Conservation (phyloP, 2,329 filamentous ascomycete species). For the Fusarium drepaniforme region DNA sequence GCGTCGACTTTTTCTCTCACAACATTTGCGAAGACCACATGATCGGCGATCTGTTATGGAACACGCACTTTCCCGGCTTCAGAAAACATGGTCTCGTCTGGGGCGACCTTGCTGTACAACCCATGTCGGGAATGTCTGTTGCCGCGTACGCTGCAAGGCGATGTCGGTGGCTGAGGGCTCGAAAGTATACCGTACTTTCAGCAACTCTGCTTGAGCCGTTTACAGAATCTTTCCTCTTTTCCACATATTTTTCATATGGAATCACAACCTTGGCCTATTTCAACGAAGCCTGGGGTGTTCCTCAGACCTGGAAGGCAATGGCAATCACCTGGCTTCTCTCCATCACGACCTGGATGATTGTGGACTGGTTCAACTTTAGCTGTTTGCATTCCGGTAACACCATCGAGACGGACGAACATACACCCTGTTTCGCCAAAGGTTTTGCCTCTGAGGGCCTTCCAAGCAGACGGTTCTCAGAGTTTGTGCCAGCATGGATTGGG, state of each 20-base stretch:
- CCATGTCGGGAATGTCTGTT: slow-evolving; percentile 85
- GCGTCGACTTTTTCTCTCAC: slow-evolving; percentile 92
- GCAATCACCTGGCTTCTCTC: slow-evolving; percentile 73
- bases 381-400: slow-evolving; percentile 80
- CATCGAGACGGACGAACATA: slow-evolving; percentile 77
- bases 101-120: slow-evolving; percentile 91
- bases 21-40: slow-evolving; percentile 99
- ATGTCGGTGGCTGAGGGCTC: slow-evolving; percentile 89
- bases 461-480: slow-evolving; percentile 73
- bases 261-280: slow-evolving; percentile 80
- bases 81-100: slow-evolving; percentile 86
- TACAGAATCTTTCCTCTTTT: slow-evolving; percentile 89
- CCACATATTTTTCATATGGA: slow-evolving; percentile 82
- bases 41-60: slow-evolving; percentile 93
- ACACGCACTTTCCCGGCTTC: slow-evolving; percentile 71
- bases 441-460: slow-evolving; percentile 54
- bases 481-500: slow-evolving; percentile 86
- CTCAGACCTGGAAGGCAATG: slow-evolving; percentile 77
- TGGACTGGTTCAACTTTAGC: slow-evolving; percentile 81
- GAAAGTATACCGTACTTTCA: slow-evolving; percentile 91
- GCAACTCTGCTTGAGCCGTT: slow-evolving; percentile 95
- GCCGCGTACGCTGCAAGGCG: slow-evolving; percentile 82
- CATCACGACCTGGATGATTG: slow-evolving; percentile 76
- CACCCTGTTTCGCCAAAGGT: slow-evolving; percentile 78
- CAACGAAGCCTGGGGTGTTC: slow-evolving; percentile 61